A percentile compares a stretch with the other conserved stretches of the same genome.
phyloP scores from a whole-genome alignment of 106 monocot genomes.

The Posidonia australis region DNA sequence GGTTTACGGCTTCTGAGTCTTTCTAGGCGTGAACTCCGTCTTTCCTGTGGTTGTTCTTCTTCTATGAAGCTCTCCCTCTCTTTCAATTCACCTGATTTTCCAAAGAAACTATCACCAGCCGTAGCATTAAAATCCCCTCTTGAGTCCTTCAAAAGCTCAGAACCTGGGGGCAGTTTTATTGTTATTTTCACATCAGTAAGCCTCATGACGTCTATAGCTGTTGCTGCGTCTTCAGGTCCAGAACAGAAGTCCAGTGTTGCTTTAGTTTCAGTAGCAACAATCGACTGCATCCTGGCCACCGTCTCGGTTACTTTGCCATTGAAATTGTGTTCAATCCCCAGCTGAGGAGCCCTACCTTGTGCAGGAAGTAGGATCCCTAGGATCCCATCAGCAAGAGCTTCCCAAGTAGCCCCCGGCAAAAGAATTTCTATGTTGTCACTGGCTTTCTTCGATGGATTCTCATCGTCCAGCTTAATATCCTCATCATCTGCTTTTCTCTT shows the following conservation, averaged over 20 bases:
- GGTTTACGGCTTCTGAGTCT: slow-evolving; percentile 93
- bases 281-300: slow-evolving; percentile 5
- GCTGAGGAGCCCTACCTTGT: slow-evolving; percentile 6
- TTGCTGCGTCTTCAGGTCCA: slow-evolving; percentile 6
- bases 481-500: slow-evolving; percentile 55
- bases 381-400: slow-evolving; percentile 47
- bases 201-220: neutral
- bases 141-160: slow-evolving; percentile 19
- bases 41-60: slow-evolving; percentile 85
- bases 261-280: neutral
- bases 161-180: slow-evolving; percentile 28
- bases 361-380: slow-evolving; percentile 30
- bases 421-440: slow-evolving; percentile 41
- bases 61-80: slow-evolving; percentile 51
- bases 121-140: slow-evolving; percentile 1
- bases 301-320: slow-evolving; percentile 2
- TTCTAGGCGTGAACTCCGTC: slow-evolving; percentile 87
- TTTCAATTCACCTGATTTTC: slow-evolving; percentile 28
- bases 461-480: slow-evolving; percentile 18
- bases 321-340: neutral
- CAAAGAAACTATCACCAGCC: slow-evolving; percentile 15
- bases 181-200: slow-evolving; percentile 27
- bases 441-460: slow-evolving; percentile 23
- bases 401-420: slow-evolving; percentile 55
- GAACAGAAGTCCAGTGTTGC: neutral